Base-by-base conservation (phyloP, 2,329 filamentous ascomycete genomes). In the Xylariaceae sp. region DNA sequence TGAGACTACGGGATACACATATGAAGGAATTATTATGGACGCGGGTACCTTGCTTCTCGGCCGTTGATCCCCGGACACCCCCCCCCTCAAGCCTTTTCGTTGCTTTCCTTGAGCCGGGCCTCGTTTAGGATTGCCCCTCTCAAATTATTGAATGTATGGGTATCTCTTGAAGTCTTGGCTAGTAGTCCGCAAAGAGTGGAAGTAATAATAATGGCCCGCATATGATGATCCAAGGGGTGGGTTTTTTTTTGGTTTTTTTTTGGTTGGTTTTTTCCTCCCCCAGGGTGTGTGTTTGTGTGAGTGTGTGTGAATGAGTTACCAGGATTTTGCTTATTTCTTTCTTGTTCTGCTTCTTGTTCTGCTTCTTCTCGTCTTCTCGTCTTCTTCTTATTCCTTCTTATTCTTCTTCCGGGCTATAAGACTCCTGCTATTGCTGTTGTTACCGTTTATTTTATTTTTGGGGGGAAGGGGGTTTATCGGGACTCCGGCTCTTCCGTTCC, bases 111-210 rank as follows among this genome's bases (percentile, higher is more conserved):
- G 19, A 47, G 52, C 46, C 44, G 19, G 19, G 40, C 55, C 49
- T 62, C 58, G 58, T 60, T 54, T 57, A 62, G 52, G 55, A 57
- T 57, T 62, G 44, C 59, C 59, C 39, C 51, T 58, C 54, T 55
- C 34, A 59, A 51, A 56, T 40, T 44, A 54, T 44, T 55, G 26
- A 40, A 58, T 50, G 44, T 50, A 47, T 27, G 32, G 29, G 43
- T 45, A 45, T 45, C 43, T 45, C 32, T 3, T 27, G 19, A 19
- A 19, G 19, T 51, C 45, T 45, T 53, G 39, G 50, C 50, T 43
- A 47, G 51, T 51, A 50, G 56, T 49, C 48, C 19, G 19, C 19
- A 19, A 19, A 19, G 19, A 19, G 52, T 37, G 53, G 42, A 43
- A 41, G 31, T 39, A 30, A 53, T 58, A 45, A 52, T 47, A 19